Base-by-base conservation (phyloP, 2,329 filamentous ascomycete species). In the Dendrostoma leiphaemia region DNA sequence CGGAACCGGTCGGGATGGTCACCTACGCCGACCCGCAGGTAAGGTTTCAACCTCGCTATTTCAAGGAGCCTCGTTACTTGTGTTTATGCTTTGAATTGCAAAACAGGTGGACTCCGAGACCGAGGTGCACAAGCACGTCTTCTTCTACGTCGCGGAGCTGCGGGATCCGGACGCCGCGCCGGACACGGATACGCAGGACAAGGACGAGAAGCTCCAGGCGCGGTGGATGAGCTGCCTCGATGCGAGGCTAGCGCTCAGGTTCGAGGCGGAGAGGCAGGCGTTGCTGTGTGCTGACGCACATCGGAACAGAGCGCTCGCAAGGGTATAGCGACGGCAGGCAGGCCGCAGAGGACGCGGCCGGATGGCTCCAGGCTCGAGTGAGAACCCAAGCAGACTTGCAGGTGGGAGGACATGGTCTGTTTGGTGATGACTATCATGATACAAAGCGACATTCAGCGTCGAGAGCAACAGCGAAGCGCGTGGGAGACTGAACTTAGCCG, bases 61-160 rank as follows among this genome's bases (percentile, higher is more conserved):
- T n/a, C n/a, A n/a, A n/a, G n/a, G n/a, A n/a, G n/a, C n/a, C n/a
- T n/a, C n/a, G n/a, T n/a, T n/a, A n/a, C n/a, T n/a, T n/a, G n/a
- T n/a, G n/a, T n/a, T n/a, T n/a, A n/a, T n/a, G n/a, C n/a, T n/a
- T n/a, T n/a, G n/a, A n/a, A n/a, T n/a, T n/a, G n/a, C n/a, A n/a
- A n/a, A n/a, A n/a, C n/a, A n/a, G 0, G 60, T 62, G 2, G 63
- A 62, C 13, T 8, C 44, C 10, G 65, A 66, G 1, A 53, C 61
- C 3, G 67, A 70, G 6, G 63, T 68, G 31, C 44, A 40, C 48
- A 76, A 75, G 64, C n/a, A 65, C 69, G 10, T 67, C 73, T 74
- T 71, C 58, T 75, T 68, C 63, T 76, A 66, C 50, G 70, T 69
- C 2, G 73, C 72, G 7, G 62, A 63, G 34, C 37, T 57, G 6